Conservation (phyloP, 176 grass and related monocot genomes). For the Carex scoparia region DNA sequence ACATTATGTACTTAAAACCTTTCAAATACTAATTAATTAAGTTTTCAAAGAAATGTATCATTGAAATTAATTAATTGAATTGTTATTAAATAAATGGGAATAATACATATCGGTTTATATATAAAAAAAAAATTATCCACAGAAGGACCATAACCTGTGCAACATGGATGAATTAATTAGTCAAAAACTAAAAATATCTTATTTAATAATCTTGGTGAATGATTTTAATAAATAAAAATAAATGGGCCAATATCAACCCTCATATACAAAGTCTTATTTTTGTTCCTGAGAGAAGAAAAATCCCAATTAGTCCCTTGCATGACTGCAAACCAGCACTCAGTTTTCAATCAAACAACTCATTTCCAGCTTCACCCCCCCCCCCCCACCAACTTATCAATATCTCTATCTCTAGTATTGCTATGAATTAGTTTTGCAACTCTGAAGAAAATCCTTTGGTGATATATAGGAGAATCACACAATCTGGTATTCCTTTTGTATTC, state of each 20-base stretch:
- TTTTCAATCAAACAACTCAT: constrained; percentile 24
- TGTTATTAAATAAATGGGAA: not conserved
- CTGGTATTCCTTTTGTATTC: not conserved
- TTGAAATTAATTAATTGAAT: not conserved
- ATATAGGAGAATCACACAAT: not conserved
- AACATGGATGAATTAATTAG: not conserved
- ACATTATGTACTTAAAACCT: not conserved
- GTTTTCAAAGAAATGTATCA: not conserved
- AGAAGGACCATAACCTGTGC: not conserved
- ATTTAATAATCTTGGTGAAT: not conserved
- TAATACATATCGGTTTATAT: not conserved
- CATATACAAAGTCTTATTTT: not conserved
- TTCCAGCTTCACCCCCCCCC: constrained; percentile 9
- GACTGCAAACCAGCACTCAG: constrained; percentile 10
- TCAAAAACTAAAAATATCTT: not conserved
- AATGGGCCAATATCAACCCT: not conserved
- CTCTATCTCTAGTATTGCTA: not conserved
- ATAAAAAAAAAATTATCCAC: not conserved
- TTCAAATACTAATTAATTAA: not conserved
- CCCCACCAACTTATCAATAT: not conserved
- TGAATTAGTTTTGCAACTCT: not conserved
- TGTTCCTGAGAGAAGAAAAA: not conserved
- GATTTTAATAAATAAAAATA: not conserved
- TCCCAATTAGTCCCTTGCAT: constrained; percentile 19
- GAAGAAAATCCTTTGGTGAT: not conserved